Conservation (phyloP, 2,329 filamentous ascomycete species). For the Emericellopsis atlantica region DNA sequence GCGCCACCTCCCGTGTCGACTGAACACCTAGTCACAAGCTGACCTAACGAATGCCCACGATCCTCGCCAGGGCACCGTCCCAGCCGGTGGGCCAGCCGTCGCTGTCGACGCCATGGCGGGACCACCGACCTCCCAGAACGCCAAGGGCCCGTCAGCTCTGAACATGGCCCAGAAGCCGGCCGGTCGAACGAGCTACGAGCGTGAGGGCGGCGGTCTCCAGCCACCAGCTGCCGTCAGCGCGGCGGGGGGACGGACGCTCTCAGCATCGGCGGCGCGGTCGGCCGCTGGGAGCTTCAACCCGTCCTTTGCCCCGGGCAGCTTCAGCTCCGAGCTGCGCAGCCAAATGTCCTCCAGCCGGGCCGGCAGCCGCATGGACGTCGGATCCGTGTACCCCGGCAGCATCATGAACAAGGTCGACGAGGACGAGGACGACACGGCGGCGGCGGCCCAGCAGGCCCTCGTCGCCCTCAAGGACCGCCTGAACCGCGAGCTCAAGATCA, state of each 20-base stretch:
- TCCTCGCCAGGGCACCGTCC: slow-evolving; percentile 22
- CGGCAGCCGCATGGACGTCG: slow-evolving; percentile 21
- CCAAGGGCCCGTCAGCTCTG: slow-evolving; percentile 12
- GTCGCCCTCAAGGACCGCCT: slow-evolving; percentile 69
- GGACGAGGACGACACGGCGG: slow-evolving; percentile 38
- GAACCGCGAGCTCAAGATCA: slow-evolving; percentile 95
- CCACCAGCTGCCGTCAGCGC: slow-evolving; percentile 38
- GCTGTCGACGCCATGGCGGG: slow-evolving; percentile 18
- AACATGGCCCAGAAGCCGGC: slow-evolving; percentile 20
- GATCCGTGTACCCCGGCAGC: slow-evolving; percentile 20
- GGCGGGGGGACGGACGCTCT: slow-evolving; percentile 36
- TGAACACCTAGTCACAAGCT: not conserved
- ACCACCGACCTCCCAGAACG: slow-evolving; percentile 17
- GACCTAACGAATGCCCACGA: slow-evolving; percentile 18
- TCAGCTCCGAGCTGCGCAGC: slow-evolving; percentile 76
- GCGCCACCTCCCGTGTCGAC: not conserved
- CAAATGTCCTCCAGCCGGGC: slow-evolving; percentile 34
- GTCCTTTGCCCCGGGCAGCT: slow-evolving; percentile 66
- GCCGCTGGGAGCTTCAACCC: slow-evolving; percentile 48
- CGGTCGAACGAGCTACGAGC: slow-evolving; percentile 36
- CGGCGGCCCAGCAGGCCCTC: slow-evolving; percentile 59
- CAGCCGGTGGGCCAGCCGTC: slow-evolving; percentile 19
- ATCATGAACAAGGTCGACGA: slow-evolving; percentile 49
- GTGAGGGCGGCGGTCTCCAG: slow-evolving; percentile 20
- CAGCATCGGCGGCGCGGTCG: not conserved